A percentile compares a stretch with the other conserved stretches of the same genome.
phyloP scores from a whole-genome alignment of 192 early-diverging fungal genomes.

The Dimargaris xerosporica region DNA sequence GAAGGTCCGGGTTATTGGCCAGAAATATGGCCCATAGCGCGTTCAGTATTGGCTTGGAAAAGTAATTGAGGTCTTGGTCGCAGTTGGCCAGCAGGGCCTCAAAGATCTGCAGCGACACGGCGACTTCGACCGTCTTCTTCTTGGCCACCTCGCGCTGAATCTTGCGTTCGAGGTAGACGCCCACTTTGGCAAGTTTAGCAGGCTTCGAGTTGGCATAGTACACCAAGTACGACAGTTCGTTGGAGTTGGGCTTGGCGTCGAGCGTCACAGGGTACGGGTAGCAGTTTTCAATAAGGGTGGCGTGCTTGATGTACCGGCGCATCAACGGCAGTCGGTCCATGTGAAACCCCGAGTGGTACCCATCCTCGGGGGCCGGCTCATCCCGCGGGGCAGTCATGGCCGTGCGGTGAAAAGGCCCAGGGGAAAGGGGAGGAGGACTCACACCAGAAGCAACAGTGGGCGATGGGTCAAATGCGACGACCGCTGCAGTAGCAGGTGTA shows the following conservation, averaged over 20 bases:
- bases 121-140: constrained; percentile 41
- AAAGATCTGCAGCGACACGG: constrained; percentile 57
- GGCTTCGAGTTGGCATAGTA: constrained; percentile 81
- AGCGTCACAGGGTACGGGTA: constrained; percentile 27
- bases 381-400: no score
- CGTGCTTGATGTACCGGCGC: constrained; percentile 58
- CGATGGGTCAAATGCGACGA: no score
- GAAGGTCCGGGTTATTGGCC: constrained; percentile 40
- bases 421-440: no score
- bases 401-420: no score
- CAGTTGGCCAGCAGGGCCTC: constrained; percentile 55
- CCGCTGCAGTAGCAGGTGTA: no score
- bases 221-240: constrained; percentile 69
- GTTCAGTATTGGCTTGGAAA: constrained; percentile 64
- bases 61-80: constrained; percentile 59
- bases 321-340: constrained; percentile 15
- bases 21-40: constrained; percentile 44
- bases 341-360: background rate
- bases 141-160: constrained; percentile 47
- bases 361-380: no score
- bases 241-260: constrained; percentile 40
- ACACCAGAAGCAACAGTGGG: no score
- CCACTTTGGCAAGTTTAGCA: constrained; percentile 81
- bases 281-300: constrained; percentile 59
- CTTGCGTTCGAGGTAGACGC: constrained; percentile 60